Evolutionary conservation across 495 filamentous ascomycete genomes (phyloP).

Genomic region (Aspergillus mulundensis): DNA sequence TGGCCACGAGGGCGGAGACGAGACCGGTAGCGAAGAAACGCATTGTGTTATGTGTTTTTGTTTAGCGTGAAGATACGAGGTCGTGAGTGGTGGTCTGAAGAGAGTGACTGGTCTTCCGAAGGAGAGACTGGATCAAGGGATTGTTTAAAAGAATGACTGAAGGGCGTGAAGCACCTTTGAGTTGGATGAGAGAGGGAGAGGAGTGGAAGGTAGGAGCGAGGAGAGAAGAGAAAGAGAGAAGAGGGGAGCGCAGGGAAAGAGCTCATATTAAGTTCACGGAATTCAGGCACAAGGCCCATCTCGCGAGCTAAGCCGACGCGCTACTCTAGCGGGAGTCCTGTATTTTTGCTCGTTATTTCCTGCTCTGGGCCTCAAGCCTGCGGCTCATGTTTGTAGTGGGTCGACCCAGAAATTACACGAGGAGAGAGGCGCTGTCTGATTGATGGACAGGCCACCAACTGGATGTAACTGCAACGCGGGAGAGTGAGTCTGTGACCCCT

Average conservation of each 20-base stretch:
- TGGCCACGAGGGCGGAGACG: conserved; percentile 44
- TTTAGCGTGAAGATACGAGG: conserved; percentile 11
- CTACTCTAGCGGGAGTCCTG: not conserved
- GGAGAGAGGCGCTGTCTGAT: not conserved
- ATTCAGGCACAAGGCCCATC: not conserved
- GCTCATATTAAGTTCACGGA: not conserved
- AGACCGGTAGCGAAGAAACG: conserved; percentile 45
- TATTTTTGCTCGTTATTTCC: not conserved
- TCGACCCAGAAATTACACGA: conserved; percentile 3
- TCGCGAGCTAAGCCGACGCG: not conserved
- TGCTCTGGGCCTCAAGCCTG: not conserved
- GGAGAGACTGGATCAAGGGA: conserved; percentile 17
- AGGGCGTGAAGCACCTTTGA: conserved; percentile 10
- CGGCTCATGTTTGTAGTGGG: conserved; percentile 11
- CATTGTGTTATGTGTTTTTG: conserved; percentile 39
- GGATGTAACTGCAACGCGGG: conserved; percentile 3
- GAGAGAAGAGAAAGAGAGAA: conserved; percentile 17
- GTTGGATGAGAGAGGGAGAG: conserved; percentile 10
- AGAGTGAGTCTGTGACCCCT: not conserved
- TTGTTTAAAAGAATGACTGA: conserved; percentile 21
- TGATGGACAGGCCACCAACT: not conserved
- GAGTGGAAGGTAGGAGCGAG: conserved; percentile 18
- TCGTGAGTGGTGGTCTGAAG: conserved; percentile 11
- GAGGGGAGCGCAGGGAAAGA: conserved; percentile 4
- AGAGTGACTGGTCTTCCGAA: conserved; percentile 23